These are phyloP conservation scores for Microstegium vimineum DNA, from an alignment of 176 grass and related monocot genomes.

Conservation along the genomic window DNA sequence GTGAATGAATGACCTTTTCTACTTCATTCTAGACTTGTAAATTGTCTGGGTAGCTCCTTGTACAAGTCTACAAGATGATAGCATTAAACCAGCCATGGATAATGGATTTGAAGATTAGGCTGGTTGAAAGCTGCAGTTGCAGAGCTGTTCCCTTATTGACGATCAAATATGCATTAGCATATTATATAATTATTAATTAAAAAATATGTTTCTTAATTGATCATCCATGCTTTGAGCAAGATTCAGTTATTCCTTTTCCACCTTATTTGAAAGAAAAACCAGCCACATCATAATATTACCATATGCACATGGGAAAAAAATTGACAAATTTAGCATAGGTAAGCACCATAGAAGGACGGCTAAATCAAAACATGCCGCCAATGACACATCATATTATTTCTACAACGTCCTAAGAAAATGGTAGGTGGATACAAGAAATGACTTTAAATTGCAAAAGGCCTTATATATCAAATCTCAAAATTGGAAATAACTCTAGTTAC, in stretches of 20 bases:
- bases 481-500: neutral
- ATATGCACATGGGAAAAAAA: neutral
- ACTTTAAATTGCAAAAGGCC: slow-evolving; percentile 12
- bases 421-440: neutral
- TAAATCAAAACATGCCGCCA: neutral
- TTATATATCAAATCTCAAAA: neutral
- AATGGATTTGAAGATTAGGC: neutral
- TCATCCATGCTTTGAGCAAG: slow-evolving; percentile 1
- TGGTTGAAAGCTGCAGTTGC: neutral
- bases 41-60: neutral
- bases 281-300: neutral
- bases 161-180: neutral
- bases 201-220: neutral
- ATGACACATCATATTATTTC: neutral
- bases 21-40: neutral
- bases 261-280: neutral
- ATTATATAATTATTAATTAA: neutral
- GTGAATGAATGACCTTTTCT: neutral
- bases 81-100: neutral
- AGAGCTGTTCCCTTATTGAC: neutral
- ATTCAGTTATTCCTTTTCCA: neutral
- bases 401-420: neutral
- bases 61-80: neutral
- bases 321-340: neutral
- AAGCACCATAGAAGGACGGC: neutral